These are phyloP conservation scores for Cyclocybe cylindracea DNA, from an alignment of 768 basidiomycete species.

Conservation along the genomic window DNA sequence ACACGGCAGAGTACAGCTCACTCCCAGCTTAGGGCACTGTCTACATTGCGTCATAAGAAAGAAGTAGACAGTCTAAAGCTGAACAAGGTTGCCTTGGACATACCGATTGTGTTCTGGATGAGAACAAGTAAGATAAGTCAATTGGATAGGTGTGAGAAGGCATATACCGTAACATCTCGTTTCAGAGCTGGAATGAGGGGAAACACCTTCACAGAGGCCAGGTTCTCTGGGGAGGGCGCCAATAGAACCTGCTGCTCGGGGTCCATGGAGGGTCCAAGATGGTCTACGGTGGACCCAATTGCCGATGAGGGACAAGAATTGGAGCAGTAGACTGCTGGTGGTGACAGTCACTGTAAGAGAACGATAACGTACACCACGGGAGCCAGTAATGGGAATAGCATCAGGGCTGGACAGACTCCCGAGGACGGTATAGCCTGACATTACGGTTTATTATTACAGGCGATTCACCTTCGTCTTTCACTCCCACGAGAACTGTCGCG, in stretches of 20 bases:
- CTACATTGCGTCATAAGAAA: conserved; percentile 34
- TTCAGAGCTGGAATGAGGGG: conserved; percentile 78
- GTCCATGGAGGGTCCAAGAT: conserved; percentile 33
- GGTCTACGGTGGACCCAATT: conserved; percentile 4
- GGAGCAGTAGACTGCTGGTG: too few species aligned
- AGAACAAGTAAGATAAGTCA: too few species aligned
- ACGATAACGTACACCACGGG: background rate
- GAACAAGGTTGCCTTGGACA: conserved; percentile 13
- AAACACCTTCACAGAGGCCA: conserved; percentile 72
- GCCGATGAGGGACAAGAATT: conserved; percentile 11
- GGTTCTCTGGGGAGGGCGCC: conserved; percentile 56
- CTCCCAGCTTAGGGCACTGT: conserved; percentile 81
- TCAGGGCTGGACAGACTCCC: background rate
- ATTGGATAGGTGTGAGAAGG: conserved; percentile 4
- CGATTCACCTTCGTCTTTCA: conserved; percentile 16
- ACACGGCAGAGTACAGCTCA: conserved; percentile 37
- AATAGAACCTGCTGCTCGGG: conserved; percentile 45
- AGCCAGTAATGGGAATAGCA: background rate
- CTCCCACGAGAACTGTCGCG: background rate
- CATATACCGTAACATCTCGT: conserved; percentile 69
- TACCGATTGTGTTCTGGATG: conserved; percentile 45
- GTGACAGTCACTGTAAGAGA: too few species aligned
- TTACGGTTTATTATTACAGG: conserved; percentile 8
- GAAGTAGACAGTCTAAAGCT: conserved; percentile 3
- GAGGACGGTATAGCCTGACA: conserved; percentile 1